Evolutionary conservation across 1,284 basidiomycete genomes (phyloP), one percentile per base, ranked within the genome.

Genomic region (Boletus calvinii): DNA sequence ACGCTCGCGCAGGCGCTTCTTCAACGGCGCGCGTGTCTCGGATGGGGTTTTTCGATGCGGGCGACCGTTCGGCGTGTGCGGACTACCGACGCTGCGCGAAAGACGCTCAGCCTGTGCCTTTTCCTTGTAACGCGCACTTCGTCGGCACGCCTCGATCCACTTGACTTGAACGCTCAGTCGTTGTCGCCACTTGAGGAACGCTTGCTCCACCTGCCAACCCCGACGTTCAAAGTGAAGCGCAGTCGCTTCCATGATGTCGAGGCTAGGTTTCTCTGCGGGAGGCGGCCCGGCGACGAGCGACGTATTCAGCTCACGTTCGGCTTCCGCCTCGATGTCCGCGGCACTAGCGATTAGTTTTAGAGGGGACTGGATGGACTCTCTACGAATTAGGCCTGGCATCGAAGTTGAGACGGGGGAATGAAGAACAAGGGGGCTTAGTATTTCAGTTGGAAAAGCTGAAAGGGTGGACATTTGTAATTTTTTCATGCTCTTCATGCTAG

Each of bases 121-220:
- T 53, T 76, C 69, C 46, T 76, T 77, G 65, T 89, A 88, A 6
- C 69, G 72, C 18, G 85, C 78, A 52, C 83, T 82, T 38, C 79
- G 77, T 53, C 67, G 66, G 55, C 78, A 79, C 0, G 86, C 87
- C 48, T 85, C 81, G 8, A 74, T 62, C 75, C 81, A 89, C 18
- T 71, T 75, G 13, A 69, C 75, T 36, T 73, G 72, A 40, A 79
- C 77, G 0, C 66, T 66, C 9, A 76, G 59, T 40, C 72, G 71
- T 31, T 65, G 57, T 38, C 62, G 61, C 78, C 78, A 78, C 29
- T 44, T 57, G 30, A 52, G 57, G 55, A 77, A 72, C 12, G 50
- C 55, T 6, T 53, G 54, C 52, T 63, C 69, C 6, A 77, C 63
- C 4, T 70, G 34, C 13, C 51, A 54, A 31, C 64, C 61, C 32